Percentiles rank a stretch among this genome's conserved stretches.
phyloP scores from a whole-genome alignment of 257 asterid genomes.

The Paraleonurus japonicus region DNA sequence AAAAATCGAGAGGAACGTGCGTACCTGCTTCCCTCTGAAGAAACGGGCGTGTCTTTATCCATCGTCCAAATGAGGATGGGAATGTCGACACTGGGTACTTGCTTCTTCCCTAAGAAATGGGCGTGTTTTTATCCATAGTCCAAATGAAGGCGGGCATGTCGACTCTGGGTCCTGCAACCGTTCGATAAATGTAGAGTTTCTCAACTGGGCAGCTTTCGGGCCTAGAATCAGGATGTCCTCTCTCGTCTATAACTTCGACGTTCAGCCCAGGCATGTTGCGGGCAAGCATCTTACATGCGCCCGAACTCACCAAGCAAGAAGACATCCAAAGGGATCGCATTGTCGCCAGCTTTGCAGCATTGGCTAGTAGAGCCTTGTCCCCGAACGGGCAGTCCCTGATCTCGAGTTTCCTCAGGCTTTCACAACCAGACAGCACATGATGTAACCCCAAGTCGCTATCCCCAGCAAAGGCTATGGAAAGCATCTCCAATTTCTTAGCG shows the following conservation, averaged over 20 bases:
- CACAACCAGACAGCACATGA: conserved; percentile 80
- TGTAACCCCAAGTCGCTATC: conserved; percentile 83
- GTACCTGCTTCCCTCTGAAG: not conserved
- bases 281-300: conserved; percentile 82
- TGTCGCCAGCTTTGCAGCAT: conserved; percentile 85
- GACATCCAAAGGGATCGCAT: conserved; percentile 99
- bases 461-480: conserved; percentile 88
- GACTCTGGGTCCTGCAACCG: conserved; percentile 67
- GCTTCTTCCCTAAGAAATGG: not conserved
- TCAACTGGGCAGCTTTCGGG: conserved; percentile 70
- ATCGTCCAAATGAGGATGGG: conserved; percentile 74
- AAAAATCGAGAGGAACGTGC: not conserved
- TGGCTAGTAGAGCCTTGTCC: conserved; percentile 85
- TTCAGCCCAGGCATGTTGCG: conserved; percentile 72
- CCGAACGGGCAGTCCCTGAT: conserved; percentile 91
- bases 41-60: conserved; percentile 36
- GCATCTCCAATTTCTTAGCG: conserved; percentile 85
- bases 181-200: conserved; percentile 69
- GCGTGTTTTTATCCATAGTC: conserved; percentile 53
- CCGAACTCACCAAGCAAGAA: conserved; percentile 79
- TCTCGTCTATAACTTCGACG: conserved; percentile 88
- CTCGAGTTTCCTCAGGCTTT: conserved; percentile 77
- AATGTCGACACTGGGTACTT: conserved; percentile 70
- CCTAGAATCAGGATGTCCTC: conserved; percentile 64
- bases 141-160: conserved; percentile 82